Percentiles rank a stretch among this genome's conserved stretches.
Conservation (phyloP, 2,329 filamentous ascomycete genomes). For the Epichloe glyceriae region DNA sequence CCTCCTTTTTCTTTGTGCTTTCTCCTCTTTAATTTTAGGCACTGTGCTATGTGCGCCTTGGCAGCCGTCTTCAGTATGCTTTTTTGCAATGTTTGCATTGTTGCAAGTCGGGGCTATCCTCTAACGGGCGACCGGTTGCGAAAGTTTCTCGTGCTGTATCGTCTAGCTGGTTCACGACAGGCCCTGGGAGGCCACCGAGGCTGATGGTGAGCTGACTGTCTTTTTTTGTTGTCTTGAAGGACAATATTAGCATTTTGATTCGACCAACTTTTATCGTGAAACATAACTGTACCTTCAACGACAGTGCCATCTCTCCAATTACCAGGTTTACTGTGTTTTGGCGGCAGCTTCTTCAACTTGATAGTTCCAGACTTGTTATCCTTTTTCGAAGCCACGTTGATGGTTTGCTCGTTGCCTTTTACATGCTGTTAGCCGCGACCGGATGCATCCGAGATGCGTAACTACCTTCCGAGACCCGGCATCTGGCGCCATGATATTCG, state of each 20-base stretch:
- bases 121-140: conserved; percentile 65
- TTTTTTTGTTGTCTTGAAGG: conserved; percentile 40
- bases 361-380: conserved; percentile 36
- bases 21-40: conserved; percentile 72
- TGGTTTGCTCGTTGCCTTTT: conserved; percentile 33
- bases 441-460: background rate
- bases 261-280: background rate
- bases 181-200: conserved; percentile 36
- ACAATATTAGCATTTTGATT: background rate
- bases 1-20: conserved; percentile 68
- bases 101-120: conserved; percentile 66
- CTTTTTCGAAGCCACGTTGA: conserved; percentile 50
- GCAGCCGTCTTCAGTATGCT: conserved; percentile 64
- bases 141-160: conserved; percentile 68
- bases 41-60: conserved; percentile 69
- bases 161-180: conserved; percentile 56
- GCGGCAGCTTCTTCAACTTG: conserved; percentile 49
- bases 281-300: conserved; percentile 38
- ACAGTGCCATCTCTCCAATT: conserved; percentile 60
- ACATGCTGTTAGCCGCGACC: background rate
- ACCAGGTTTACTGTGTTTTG: conserved; percentile 52
- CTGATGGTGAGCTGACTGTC: conserved; percentile 29
- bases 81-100: conserved; percentile 90
- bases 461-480: conserved; percentile 17
- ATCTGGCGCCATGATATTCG: conserved; percentile 10